Percentiles rank a stretch among this genome's conserved stretches.
These are phyloP conservation scores for Paxillus ammoniavirescens DNA, from an alignment of 768 basidiomycete genomes.

Conservation along the genomic window DNA sequence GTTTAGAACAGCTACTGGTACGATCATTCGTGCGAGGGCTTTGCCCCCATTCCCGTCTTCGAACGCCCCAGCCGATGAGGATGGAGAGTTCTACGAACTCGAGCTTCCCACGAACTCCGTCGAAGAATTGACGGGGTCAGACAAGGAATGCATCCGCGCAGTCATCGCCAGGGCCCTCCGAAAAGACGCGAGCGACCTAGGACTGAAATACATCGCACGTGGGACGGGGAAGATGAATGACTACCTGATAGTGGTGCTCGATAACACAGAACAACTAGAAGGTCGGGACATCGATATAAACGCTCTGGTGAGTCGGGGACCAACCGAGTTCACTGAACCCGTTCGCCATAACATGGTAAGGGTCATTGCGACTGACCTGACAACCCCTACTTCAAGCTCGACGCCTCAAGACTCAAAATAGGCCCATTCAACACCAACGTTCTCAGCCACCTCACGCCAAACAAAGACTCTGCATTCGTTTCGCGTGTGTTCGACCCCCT, in stretches of 20 bases:
- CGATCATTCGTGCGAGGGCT: slow-evolving; percentile 20
- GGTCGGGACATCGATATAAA: slow-evolving; percentile 29
- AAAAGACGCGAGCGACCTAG: slow-evolving; percentile 21
- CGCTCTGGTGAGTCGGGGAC: slow-evolving; percentile 30
- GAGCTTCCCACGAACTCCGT: slow-evolving; percentile 32
- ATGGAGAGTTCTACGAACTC: slow-evolving; percentile 32
- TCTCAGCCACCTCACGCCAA: slow-evolving; percentile 37
- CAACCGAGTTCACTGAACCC: not conserved
- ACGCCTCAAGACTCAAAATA: slow-evolving; percentile 18
- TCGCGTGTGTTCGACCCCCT: slow-evolving; percentile 52
- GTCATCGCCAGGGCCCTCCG: slow-evolving; percentile 39
- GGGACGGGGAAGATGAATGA: slow-evolving; percentile 34
- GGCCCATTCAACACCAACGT: slow-evolving; percentile 27
- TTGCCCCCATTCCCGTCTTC: not conserved
- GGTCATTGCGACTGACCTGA: too few relatives aligned
- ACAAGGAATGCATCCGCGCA: slow-evolving; percentile 28
- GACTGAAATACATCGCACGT: slow-evolving; percentile 34
- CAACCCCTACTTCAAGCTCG: not conserved
- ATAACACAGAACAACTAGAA: slow-evolving; percentile 36
- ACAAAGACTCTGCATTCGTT: slow-evolving; percentile 36
- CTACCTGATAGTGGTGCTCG: slow-evolving; percentile 44
- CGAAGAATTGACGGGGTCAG: slow-evolving; percentile 25
- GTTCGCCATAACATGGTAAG: not conserved
- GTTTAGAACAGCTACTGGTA: slow-evolving; percentile 30
- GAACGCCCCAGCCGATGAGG: not conserved